Evolutionary conservation across 148 eudicot species (phyloP), one percentile per base, ranked within the genome.

Genomic region (Dianthus caryophyllus): DNA sequence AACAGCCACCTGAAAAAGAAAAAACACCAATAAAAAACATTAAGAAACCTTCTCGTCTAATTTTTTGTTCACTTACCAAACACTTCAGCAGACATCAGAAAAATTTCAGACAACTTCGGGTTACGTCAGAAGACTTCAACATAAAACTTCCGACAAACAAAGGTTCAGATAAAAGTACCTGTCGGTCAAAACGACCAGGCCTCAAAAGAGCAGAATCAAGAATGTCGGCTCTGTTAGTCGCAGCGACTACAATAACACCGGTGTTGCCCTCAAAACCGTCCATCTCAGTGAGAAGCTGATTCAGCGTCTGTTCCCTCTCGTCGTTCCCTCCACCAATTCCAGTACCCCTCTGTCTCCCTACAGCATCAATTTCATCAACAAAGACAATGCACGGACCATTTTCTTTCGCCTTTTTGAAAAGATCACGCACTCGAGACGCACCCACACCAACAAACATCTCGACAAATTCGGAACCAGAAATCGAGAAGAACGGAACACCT

Each of bases 361-460:
- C 99, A 24, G 99, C 99, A 87, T 95, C 99, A 72, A 95, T 95
- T 81, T 95, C 99, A 87, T 95, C 99, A 59, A 95, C 97, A 84
- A 95, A 95, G 7, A 95, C 97, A 74, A 95, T 95, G 81, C 99
- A 95, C 2, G 99, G 99, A 59, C 97, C 99, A 76, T 90, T 95
- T 67, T 90, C 97, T 77, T 94, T 95, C 18, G 99, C 99, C 77
- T 95, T 95, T 79, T 90, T 90, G 79, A 95, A 95, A 47, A 95
- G 89, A 82, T 95, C 99, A 52, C 99, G 96, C 21, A 95, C 99
- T 59, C 97, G 66, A 33, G 99, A 95, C 16, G 99, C 99, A 76
- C 99, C 99, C 71, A 95, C 99, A 70, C 99, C 99, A 69, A 95
- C 99, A 90, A 95, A 95, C 99, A 95, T 90, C 84, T 95, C 99